Evolutionary conservation across 768 basidiomycete genomes (phyloP), one percentile per base, ranked within the genome.

Genomic region (Lactifluus subvellereus): DNA sequence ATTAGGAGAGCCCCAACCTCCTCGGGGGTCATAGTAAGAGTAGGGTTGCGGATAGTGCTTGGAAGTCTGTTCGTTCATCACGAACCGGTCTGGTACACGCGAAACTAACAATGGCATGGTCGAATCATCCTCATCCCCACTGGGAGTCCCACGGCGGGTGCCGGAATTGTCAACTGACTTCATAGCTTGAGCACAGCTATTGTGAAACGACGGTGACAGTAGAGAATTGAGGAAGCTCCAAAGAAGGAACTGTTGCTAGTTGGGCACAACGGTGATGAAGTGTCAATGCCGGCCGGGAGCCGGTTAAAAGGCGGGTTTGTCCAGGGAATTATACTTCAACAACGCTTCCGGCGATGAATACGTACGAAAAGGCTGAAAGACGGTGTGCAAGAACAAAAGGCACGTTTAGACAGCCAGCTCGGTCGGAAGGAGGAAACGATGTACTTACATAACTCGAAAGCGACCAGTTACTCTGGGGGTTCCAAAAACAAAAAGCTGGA

Each of bases 41-140:
- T 78, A 78, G 67, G 76, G 77, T 61, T 80, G 80, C 67, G 83
- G 72, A 73, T 83, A 85, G 61, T 78, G 72, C 64, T 85, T 81
- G 69, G 79, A 71, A 74, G 76, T 78, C 60, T 76, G 70, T 67
- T 85, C 83, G 64, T 84, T 83, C 67, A 64, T 60, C 54, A 56
- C 49, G 59, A 64, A 64, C 59, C 58, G 58, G 32, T 64, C 63
- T 56, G 63, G 38, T 49, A 69, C 72, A 72, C 79, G 81, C 70
- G 78, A 74, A 73, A 76, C 77, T 75, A 72, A 77, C 54, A 68
- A 57, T 22, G 67, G 65, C 66, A 63, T 50, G 48, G 57, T 33
- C n/a, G 62, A 60, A 52, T 58, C 70, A 45, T 66, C 70, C 33
- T 67, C 69, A 57, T 67, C 71, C 33, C 68, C 67, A 54, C 64